A percentile compares a stretch with the other conserved stretches of the same genome.
Evolutionary conservation across 257 asterid genomes (phyloP).

Genomic region (Haberlea rhodopensis): DNA sequence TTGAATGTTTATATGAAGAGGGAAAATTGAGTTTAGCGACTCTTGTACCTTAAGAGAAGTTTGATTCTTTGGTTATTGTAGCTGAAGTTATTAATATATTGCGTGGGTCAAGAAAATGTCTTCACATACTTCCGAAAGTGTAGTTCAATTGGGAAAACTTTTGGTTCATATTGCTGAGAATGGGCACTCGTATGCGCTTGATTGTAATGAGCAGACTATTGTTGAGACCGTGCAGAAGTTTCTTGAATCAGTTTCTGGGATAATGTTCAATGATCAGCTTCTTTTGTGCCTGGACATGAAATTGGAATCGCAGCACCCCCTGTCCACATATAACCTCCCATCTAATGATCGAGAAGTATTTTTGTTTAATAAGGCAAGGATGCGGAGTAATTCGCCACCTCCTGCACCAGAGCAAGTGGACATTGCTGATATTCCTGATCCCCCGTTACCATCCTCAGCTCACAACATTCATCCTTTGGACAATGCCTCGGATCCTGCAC

Average conservation of each 20-base stretch:
- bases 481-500: conserved; percentile 87
- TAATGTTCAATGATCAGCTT: conserved; percentile 70
- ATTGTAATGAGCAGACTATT: conserved; percentile 63
- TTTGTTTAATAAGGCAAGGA: conserved; percentile 73
- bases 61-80: conserved; percentile 22
- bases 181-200: conserved; percentile 73
- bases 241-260: conserved; percentile 58
- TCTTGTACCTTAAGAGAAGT: conserved; percentile 18
- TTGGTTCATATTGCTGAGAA: conserved; percentile 79
- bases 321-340: conserved; percentile 75
- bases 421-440: conserved; percentile 57
- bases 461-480: conserved; percentile 70
- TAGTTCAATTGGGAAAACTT: conserved; percentile 72
- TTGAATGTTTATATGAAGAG: conserved; percentile 12
- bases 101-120: conserved; percentile 42
- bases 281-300: conserved; percentile 86
- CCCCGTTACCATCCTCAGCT: conserved; percentile 50
- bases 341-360: conserved; percentile 69
- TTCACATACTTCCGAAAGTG: conserved; percentile 50
- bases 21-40: conserved; percentile 23
- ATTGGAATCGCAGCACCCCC: conserved; percentile 64
- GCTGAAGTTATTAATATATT: conserved; percentile 17
- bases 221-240: conserved; percentile 72
- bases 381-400: conserved; percentile 63
- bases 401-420: conserved; percentile 65